Evolutionary conservation across 2,329 filamentous ascomycete genomes (phyloP).

Genomic region (Bipolaris bicolor): DNA sequence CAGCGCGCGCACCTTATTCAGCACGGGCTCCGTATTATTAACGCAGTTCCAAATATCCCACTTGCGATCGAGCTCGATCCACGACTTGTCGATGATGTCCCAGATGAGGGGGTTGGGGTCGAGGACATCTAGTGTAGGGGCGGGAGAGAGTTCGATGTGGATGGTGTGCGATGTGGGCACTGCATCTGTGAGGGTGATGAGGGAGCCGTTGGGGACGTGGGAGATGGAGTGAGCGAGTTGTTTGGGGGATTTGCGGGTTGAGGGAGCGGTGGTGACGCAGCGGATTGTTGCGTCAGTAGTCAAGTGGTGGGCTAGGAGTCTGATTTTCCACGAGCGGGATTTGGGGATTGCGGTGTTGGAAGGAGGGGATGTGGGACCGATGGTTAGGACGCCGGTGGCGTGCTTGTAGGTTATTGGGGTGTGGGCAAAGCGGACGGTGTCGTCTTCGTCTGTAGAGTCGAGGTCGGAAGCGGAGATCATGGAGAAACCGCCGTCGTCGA

Average conservation of each 20-base stretch:
- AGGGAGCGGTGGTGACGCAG: conserved; percentile 30
- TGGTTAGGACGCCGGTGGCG: conserved; percentile 43
- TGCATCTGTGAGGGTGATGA: conserved; percentile 28
- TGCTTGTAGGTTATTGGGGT: conserved; percentile 50
- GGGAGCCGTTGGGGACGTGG: conserved; percentile 32
- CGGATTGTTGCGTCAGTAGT: conserved; percentile 23
- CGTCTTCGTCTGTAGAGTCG: conserved; percentile 21
- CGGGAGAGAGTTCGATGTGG: conserved; percentile 35
- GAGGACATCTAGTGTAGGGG: conserved; percentile 33
- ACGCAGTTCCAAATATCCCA: conserved; percentile 42
- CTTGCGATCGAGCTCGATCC: conserved; percentile 42
- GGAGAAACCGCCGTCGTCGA: conserved; percentile 46
- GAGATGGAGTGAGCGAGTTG: conserved; percentile 22
- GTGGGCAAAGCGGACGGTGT: conserved; percentile 40
- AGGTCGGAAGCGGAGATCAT: conserved; percentile 52
- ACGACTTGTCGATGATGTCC: conserved; percentile 37
- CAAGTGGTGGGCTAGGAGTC: conserved; percentile 40
- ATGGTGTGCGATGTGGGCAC: conserved; percentile 31
- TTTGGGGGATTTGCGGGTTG: conserved; percentile 37
- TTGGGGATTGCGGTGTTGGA: conserved; percentile 36
- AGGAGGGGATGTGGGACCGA: conserved; percentile 42
- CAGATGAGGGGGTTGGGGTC: conserved; percentile 40
- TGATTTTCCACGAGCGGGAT: conserved; percentile 39
- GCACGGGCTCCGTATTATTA: conserved; percentile 33
- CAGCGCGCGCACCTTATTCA: conserved; percentile 39